Conservation (phyloP, 1,139 yeast genomes). For the Meyerozyma elateridarum region DNA sequence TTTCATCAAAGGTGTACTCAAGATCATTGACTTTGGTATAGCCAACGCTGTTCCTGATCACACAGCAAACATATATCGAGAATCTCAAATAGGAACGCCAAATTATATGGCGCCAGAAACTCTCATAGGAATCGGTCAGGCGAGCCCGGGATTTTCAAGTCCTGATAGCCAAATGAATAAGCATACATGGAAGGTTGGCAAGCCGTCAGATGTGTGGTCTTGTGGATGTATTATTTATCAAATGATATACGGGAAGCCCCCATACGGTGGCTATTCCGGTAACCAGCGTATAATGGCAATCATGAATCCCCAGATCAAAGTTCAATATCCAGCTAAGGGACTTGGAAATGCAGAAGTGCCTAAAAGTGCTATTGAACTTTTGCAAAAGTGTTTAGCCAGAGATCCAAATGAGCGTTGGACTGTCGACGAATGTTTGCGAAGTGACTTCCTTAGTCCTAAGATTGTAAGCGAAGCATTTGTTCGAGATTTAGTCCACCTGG, state of each 20-base stretch:
- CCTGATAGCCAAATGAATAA: conserved; percentile 6
- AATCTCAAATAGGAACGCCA: conserved; percentile 92
- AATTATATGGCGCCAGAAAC: conserved; percentile 99
- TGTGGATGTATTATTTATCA: conserved; percentile 95
- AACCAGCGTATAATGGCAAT: conserved; percentile 80
- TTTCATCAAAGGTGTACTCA: conserved; percentile 77
- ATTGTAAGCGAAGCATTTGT: conserved; percentile 65
- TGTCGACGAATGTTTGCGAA: conserved; percentile 50
- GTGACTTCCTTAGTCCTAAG: conserved; percentile 68
- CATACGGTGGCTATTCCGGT: conserved; percentile 78
- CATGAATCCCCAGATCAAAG: conserved; percentile 77
- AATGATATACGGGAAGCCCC: conserved; percentile 91
- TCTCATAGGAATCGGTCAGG: conserved; percentile 54
- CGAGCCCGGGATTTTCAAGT: conserved; percentile 22
- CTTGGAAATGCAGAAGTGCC: conserved; percentile 66
- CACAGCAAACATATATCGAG: conserved; percentile 85
- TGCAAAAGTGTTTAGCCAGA: conserved; percentile 67
- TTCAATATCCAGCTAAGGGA: conserved; percentile 63
- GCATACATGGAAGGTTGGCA: conserved; percentile 82
- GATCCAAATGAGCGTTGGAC: conserved; percentile 70
- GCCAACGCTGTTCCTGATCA: conserved; percentile 93
- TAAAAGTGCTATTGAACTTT: conserved; percentile 61
- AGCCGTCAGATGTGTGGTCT: conserved; percentile 97
- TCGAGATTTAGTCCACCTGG: conserved; percentile 68
- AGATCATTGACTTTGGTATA: conserved; percentile 93